Evolutionary conservation across 257 asterid genomes (phyloP).

Genomic region (Solanum corneliomulleri): DNA sequence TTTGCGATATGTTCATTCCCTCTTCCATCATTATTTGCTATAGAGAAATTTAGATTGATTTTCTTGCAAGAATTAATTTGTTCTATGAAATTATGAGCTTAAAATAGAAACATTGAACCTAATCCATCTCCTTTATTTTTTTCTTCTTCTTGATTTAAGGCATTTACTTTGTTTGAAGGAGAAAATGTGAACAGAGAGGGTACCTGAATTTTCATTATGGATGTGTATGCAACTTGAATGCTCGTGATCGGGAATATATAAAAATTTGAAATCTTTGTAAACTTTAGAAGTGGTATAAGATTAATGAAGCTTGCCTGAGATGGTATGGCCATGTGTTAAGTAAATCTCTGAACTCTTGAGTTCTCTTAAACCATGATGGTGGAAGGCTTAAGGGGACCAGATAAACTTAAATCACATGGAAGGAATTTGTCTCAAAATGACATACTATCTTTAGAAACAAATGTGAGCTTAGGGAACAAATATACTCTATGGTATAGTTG

Average conservation of each 20-base stretch:
- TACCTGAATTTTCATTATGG: neutral
- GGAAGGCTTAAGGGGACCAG: neutral
- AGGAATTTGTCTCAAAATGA: neutral
- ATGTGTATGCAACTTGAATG: neutral
- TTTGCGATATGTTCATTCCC: neutral
- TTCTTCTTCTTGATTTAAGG: neutral
- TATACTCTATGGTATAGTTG: neutral
- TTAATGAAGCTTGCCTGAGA: neutral
- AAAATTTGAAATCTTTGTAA: neutral
- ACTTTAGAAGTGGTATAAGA: neutral
- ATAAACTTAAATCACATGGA: neutral
- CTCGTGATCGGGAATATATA: neutral
- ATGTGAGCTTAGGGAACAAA: neutral
- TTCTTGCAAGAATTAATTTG: neutral
- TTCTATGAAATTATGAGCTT: neutral
- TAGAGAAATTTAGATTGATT: neutral
- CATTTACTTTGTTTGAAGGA: neutral
- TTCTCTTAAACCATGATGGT: neutral
- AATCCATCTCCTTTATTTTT: neutral
- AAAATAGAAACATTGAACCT: neutral
- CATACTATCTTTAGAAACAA: neutral
- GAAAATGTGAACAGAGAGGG: neutral
- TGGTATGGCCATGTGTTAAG: neutral
- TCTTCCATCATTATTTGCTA: neutral
- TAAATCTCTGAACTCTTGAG: neutral